phyloP scores from a whole-genome alignment of 768 basidiomycete genomes.

The Serendipita sp. region DNA sequence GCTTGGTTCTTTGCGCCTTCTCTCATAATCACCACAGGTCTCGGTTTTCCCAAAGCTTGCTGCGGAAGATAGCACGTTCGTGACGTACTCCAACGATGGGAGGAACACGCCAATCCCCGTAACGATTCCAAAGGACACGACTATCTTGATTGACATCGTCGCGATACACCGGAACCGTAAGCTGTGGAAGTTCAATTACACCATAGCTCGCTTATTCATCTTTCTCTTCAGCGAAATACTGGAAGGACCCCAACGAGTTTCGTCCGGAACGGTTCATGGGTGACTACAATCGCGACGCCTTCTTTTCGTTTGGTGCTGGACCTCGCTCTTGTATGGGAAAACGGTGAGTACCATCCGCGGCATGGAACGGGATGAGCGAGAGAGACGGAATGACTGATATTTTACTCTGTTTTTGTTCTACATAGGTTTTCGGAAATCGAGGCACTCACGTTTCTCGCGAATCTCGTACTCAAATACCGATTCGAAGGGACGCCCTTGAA shows the following conservation, averaged over 20 bases:
- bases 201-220: neutral
- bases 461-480: neutral
- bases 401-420: neutral
- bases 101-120: neutral
- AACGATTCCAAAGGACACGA: neutral
- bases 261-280: conserved; percentile 8
- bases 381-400: too few relatives aligned
- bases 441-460: neutral
- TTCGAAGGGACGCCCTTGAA: neutral
- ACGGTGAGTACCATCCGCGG: neutral
- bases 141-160: neutral
- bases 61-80: conserved; percentile 15
- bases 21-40: conserved; percentile 1
- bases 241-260: conserved; percentile 5
- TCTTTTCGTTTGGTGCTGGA: conserved; percentile 4
- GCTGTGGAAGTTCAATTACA: neutral
- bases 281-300: conserved; percentile 8
- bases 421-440: neutral
- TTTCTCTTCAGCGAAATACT: neutral
- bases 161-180: conserved; percentile 9
- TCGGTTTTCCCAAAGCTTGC: conserved; percentile 16
- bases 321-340: neutral
- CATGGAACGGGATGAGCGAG: neutral
- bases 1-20: neutral
- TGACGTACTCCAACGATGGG: conserved; percentile 10